Percentiles rank a stretch among this genome's conserved stretches.
Conservation (phyloP, 345 rosid species). For the Nasturtium officinale region DNA sequence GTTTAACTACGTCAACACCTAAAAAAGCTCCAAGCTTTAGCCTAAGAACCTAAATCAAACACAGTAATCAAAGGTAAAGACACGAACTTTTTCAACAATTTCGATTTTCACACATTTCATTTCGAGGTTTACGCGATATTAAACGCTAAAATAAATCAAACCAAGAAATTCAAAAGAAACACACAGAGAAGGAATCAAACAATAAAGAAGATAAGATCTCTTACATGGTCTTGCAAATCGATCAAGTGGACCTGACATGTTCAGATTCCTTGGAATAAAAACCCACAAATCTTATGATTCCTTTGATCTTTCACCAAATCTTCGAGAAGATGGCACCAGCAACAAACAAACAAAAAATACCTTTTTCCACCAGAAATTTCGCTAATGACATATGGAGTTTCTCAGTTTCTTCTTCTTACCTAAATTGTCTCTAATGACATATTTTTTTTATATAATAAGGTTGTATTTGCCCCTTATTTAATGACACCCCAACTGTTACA, state of each 20-base stretch:
- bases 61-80: neutral
- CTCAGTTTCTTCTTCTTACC: conserved; percentile 30
- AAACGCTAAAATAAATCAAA: conserved; percentile 38
- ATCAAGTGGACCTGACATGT: conserved; percentile 97
- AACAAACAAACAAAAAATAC: neutral
- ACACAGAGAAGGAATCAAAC: neutral
- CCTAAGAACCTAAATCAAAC: conserved; percentile 7
- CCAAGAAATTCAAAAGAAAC: neutral
- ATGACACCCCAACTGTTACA: conserved; percentile 27
- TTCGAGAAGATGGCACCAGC: conserved; percentile 37
- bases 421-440: conserved; percentile 14
- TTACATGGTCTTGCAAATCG: conserved; percentile 96
- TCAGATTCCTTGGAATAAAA: conserved; percentile 28
- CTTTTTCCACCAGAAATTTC: conserved; percentile 5
- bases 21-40: neutral
- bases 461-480: conserved; percentile 17
- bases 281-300: conserved; percentile 11
- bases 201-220: conserved; percentile 43
- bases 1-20: neutral
- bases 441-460: neutral
- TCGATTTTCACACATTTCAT: neutral
- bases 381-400: conserved; percentile 24
- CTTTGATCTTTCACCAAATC: conserved; percentile 12
- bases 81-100: neutral
- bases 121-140: conserved; percentile 6